These are phyloP conservation scores for Wickerhamiella allomyrinae DNA, from an alignment of 805 yeast genomes.

Conservation along the genomic window DNA sequence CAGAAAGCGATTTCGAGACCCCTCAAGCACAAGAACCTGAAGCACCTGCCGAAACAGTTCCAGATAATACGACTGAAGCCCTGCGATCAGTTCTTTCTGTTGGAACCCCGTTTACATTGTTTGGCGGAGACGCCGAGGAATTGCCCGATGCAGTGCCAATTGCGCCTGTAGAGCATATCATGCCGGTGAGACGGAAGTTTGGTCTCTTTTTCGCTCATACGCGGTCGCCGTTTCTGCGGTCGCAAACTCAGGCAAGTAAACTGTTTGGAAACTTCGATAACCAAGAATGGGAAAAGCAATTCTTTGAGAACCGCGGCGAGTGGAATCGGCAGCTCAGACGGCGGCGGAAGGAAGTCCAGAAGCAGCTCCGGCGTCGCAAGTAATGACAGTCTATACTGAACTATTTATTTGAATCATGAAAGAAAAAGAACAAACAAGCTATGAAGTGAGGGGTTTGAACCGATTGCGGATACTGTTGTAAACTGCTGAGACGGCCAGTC, in stretches of 20 bases:
- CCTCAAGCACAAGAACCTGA: conserved; percentile 15
- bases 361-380: background rate
- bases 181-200: conserved; percentile 18
- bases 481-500: background rate
- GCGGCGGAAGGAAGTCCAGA: conserved; percentile 45
- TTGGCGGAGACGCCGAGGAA: conserved; percentile 22
- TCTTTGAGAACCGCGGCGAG: conserved; percentile 72
- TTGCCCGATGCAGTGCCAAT: conserved; percentile 13
- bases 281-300: conserved; percentile 54
- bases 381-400: background rate
- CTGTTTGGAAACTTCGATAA: conserved; percentile 27
- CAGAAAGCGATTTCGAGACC: background rate
- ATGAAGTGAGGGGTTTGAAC: too few species aligned
- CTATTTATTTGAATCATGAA: background rate
- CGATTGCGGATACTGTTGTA: too few species aligned
- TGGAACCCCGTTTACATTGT: conserved; percentile 28
- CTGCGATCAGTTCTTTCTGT: conserved; percentile 48
- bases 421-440: background rate
- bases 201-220: conserved; percentile 69
- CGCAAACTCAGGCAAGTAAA: conserved; percentile 68
- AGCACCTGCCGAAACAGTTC: conserved; percentile 4
- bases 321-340: conserved; percentile 63
- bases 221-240: conserved; percentile 72
- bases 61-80: conserved; percentile 35
- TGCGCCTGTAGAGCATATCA: conserved; percentile 15